These are phyloP conservation scores for Cyclocybe aegerita DNA, from an alignment of 768 basidiomycete genomes.

Conservation along the genomic window DNA sequence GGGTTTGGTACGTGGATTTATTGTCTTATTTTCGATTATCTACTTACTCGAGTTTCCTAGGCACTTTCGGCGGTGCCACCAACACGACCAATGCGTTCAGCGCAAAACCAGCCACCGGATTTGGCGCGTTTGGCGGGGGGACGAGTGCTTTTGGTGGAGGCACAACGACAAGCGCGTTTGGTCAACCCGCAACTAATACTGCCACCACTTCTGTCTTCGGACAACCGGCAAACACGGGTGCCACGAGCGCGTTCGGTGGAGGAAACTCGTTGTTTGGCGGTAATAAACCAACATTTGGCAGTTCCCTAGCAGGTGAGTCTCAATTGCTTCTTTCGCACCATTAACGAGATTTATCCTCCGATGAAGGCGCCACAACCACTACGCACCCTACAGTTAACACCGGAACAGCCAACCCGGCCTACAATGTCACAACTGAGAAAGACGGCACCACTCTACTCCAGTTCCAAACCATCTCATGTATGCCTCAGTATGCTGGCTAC, in stretches of 20 bases:
- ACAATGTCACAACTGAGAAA: slow-evolving; percentile 66
- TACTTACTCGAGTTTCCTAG: slow-evolving; percentile 15
- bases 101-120: slow-evolving; percentile 69
- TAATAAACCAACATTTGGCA: slow-evolving; percentile 42
- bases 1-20: slow-evolving; percentile 40
- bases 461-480: slow-evolving; percentile 82
- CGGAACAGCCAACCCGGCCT: slow-evolving; percentile 43
- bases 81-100: slow-evolving; percentile 55
- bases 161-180: slow-evolving; percentile 37
- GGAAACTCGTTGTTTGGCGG: slow-evolving; percentile 23
- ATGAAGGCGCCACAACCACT: slow-evolving; percentile 11
- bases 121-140: slow-evolving; percentile 73
- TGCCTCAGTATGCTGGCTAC: slow-evolving; percentile 73
- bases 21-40: slow-evolving; percentile 10
- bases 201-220: slow-evolving; percentile 40
- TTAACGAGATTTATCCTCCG: slow-evolving; percentile 1
- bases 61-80: slow-evolving; percentile 41
- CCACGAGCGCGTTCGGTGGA: slow-evolving; percentile 33
- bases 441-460: slow-evolving; percentile 58
- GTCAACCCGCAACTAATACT: slow-evolving; percentile 29
- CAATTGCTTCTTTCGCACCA: not conserved
- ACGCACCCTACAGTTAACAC: slow-evolving; percentile 57
- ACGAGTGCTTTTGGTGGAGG: slow-evolving; percentile 52
- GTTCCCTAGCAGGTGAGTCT: slow-evolving; percentile 15
- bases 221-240: slow-evolving; percentile 30